Percentiles rank a stretch among this genome's conserved stretches.
Conservation (phyloP, 179 eudicot genomes). For the Sideroxylon spinosum region DNA sequence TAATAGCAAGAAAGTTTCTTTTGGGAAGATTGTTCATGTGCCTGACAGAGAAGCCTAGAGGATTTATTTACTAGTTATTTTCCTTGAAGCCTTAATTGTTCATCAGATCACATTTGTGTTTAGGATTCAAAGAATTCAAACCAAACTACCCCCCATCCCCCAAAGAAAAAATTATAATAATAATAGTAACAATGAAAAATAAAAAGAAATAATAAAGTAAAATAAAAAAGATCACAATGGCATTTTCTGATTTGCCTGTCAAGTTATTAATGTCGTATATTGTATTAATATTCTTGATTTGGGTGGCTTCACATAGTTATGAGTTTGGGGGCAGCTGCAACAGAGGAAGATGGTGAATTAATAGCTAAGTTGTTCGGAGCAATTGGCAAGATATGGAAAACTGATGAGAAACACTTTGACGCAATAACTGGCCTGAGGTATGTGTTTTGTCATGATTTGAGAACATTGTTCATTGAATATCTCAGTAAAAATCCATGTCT, state of each 20-base stretch:
- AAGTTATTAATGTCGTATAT: constrained; percentile 5
- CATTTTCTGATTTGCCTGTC: constrained; percentile 10
- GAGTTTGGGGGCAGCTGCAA: constrained; percentile 71
- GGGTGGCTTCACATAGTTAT: constrained; percentile 41
- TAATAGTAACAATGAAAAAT: no score
- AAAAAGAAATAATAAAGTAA: no score
- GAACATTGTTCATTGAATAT: background rate
- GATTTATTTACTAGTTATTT: background rate
- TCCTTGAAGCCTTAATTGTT: background rate
- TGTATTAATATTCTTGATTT: constrained; percentile 1
- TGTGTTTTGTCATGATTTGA: constrained; percentile 9
- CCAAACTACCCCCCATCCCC: no score
- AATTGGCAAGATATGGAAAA: constrained; percentile 87
- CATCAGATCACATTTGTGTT: background rate
- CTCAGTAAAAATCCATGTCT: background rate
- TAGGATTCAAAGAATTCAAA: background rate
- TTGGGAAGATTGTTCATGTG: background rate
- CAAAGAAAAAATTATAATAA: no score
- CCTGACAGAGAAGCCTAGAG: background rate
- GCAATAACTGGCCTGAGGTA: constrained; percentile 92
- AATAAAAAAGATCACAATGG: no score
- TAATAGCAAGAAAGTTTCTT: background rate
- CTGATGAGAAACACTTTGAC: constrained; percentile 85
- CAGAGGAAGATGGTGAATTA: constrained; percentile 67
- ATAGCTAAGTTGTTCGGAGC: constrained; percentile 69